Evolutionary conservation across 257 asterid genomes (phyloP).

Genomic region (Verbascum thapsus): DNA sequence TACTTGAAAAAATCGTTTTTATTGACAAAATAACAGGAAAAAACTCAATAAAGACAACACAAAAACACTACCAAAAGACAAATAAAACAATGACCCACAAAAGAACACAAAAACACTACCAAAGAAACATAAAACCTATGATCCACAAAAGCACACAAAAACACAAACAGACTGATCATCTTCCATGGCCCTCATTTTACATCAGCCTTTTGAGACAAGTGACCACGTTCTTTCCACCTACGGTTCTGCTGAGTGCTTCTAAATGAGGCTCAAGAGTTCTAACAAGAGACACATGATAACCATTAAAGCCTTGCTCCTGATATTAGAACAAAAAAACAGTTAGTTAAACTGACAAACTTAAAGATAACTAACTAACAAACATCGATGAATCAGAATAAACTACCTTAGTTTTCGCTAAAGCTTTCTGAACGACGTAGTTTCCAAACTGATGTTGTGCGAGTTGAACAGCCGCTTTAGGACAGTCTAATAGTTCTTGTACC

Average conservation of each 20-base stretch:
- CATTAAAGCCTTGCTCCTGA: not conserved
- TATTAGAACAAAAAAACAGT: not conserved
- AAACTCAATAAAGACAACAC: too few relatives aligned
- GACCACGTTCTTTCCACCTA: slow-evolving; percentile 10
- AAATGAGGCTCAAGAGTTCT: slow-evolving; percentile 11
- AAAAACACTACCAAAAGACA: too few relatives aligned
- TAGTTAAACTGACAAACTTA: too few relatives aligned
- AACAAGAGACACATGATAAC: not conserved
- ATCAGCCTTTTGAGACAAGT: not conserved
- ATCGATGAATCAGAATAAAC: not conserved
- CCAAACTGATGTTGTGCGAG: slow-evolving; percentile 46
- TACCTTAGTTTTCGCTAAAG: slow-evolving; percentile 36
- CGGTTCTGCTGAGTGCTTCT: not conserved
- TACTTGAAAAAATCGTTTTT: too few relatives aligned
- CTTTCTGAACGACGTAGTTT: slow-evolving; percentile 51
- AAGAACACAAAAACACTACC: too few relatives aligned
- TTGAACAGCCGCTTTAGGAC: not conserved
- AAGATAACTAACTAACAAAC: too few relatives aligned
- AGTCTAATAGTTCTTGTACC: slow-evolving; percentile 28
- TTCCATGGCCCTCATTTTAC: too few relatives aligned
- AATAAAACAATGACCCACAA: too few relatives aligned
- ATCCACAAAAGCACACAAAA: too few relatives aligned
- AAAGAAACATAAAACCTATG: too few relatives aligned
- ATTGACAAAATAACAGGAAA: too few relatives aligned
- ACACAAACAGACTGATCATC: too few relatives aligned